Evolutionary conservation across 306 rosid species (phyloP).

Genomic region (Cicer bijugum): DNA sequence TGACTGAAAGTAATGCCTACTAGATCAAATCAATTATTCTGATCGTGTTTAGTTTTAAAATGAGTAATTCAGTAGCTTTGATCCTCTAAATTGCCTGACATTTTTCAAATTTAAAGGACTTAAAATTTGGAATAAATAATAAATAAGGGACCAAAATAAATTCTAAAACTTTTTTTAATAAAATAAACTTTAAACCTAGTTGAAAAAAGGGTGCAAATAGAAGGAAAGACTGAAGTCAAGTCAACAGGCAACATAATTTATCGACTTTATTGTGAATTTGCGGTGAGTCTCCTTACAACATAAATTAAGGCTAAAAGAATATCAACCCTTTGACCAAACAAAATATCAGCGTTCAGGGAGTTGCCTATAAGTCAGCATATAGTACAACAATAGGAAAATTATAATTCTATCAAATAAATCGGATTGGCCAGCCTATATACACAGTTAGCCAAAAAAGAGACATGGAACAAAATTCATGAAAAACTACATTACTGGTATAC

Average conservation of each 20-base stretch:
- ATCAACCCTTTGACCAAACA: conserved; percentile 11
- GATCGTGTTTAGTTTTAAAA: too few relatives aligned
- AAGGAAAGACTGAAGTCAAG: not conserved
- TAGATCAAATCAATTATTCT: too few relatives aligned
- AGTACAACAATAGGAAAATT: not conserved
- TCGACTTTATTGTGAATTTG: not conserved
- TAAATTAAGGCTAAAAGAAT: conserved; percentile 31
- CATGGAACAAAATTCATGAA: conserved; percentile 33
- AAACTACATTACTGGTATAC: conserved; percentile 31
- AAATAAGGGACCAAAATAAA: too few relatives aligned
- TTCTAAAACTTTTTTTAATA: too few relatives aligned
- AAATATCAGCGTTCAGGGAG: conserved; percentile 18
- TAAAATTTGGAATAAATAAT: too few relatives aligned
- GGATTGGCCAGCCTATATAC: conserved; percentile 38
- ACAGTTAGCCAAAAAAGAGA: conserved; percentile 4
- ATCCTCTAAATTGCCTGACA: too few relatives aligned
- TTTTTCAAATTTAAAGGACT: too few relatives aligned
- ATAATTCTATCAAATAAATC: conserved; percentile 29
- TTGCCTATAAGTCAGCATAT: not conserved
- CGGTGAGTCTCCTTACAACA: conserved; percentile 6
- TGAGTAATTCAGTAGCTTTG: too few relatives aligned
- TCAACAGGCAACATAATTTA: not conserved
- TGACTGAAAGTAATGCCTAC: too few relatives aligned
- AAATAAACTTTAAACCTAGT: not conserved
- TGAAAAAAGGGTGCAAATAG: not conserved